phyloP scores from a whole-genome alignment of 106 monocot species.

The Dendrobium chrysotoxum region DNA sequence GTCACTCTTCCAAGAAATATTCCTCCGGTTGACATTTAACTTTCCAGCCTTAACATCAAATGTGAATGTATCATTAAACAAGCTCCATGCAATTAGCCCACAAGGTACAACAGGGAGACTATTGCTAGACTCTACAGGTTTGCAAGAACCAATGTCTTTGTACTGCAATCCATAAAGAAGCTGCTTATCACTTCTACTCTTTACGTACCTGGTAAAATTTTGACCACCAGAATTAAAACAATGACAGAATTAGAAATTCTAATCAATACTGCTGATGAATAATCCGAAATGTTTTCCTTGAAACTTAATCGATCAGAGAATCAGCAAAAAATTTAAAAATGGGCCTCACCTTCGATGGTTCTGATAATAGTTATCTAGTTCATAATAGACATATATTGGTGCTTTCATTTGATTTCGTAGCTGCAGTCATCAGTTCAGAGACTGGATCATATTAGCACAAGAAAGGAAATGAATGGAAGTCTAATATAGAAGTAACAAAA shows the following conservation, averaged over 20 bases:
- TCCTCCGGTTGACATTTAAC: slow-evolving; percentile 51
- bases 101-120: slow-evolving; percentile 83
- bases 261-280: not conserved
- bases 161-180: slow-evolving; percentile 52
- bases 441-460: not conserved
- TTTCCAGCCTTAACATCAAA: slow-evolving; percentile 30
- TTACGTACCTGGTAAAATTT: slow-evolving; percentile 56
- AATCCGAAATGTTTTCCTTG: not conserved
- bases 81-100: slow-evolving; percentile 94
- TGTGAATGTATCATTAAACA: slow-evolving; percentile 79
- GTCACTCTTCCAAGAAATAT: slow-evolving; percentile 85
- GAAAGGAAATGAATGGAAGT: not conserved
- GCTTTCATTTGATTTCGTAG: slow-evolving; percentile 72
- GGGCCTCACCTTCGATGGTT: slow-evolving; percentile 72
- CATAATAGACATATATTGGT: slow-evolving; percentile 85
- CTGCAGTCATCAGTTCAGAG: slow-evolving; percentile 24
- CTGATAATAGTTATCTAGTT: slow-evolving; percentile 94
- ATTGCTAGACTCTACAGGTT: slow-evolving; percentile 43
- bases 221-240: slow-evolving; percentile 1
- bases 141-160: slow-evolving; percentile 51
- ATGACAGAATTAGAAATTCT: not conserved
- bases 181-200: slow-evolving; percentile 82
- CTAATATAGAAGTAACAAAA: not conserved
- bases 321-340: slow-evolving; percentile 1
- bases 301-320: not conserved